Base-by-base conservation (phyloP, 2,329 filamentous ascomycete species). In the Ramularia endophylla region DNA sequence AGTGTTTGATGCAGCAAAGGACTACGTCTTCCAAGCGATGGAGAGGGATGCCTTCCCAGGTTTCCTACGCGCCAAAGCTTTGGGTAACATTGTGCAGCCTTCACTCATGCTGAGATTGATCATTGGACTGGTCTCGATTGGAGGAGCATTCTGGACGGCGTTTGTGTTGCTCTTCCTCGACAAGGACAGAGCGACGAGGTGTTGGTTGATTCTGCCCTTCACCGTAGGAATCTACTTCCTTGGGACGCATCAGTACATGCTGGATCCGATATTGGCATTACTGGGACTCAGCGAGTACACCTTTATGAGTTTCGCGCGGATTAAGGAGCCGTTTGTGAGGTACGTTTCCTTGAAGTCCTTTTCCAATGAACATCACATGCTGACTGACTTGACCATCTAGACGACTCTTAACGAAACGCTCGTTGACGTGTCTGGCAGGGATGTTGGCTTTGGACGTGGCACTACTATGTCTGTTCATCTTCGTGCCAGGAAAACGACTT, bases 21-120 rank as follows among this genome's bases (percentile, higher is more conserved):
- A 98, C 69, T 98, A 97, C 63, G 92, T 97, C 48, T 98, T 97
- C 65, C 94, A 98, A 67, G 94, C 94, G 25, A 98, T 98, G 92
- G 94, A 98, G 68, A 80, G 94, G 41, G 92, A 98, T 68, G 92
- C 94, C n/a, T 98, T 95, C 62, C 92, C 94, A 1, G 90, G 90
- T 1, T 98, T 98, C 67, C 74, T 98, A 44, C 79, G 90, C 60
- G 87, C 87, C 68, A 97, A 97, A 69, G 92, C 92, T 2, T 74
- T 98, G 17, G 94, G 94, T 46, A 98, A 98, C 59, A 75, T 98
- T 11, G 90, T 98, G 19, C 92, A 90, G 3, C 80, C 90, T 12
- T 94, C 87, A 34, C 82, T 94, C 53, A 80, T 97, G 60, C 74
- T 94, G 54, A 78, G 92, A 40, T 71, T 97, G 38, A 87, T 94